phyloP scores from a whole-genome alignment of 2,329 filamentous ascomycete genomes.

The Zymoseptoria crescenta region DNA sequence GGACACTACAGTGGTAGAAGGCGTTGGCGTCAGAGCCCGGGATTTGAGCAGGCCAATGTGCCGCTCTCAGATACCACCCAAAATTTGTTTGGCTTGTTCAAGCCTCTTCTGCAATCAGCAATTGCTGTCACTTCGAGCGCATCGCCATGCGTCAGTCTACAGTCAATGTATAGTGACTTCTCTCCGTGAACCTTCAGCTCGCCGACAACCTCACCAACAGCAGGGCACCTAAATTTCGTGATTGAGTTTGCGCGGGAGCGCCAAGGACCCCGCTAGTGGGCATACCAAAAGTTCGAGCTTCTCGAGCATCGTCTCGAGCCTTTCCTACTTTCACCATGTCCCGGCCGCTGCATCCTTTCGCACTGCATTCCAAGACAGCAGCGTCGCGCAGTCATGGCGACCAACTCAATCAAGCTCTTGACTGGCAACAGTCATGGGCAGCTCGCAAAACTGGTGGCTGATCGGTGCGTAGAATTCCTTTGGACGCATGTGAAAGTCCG shows the following conservation, averaged over 20 bases:
- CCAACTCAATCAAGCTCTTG: conserved; percentile 67
- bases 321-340: conserved; percentile 14
- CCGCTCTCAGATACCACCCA: conserved; percentile 12
- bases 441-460: conserved; percentile 61
- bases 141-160: neutral
- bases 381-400: conserved; percentile 47
- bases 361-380: conserved; percentile 1
- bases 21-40: neutral
- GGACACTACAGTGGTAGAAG: conserved; percentile 7
- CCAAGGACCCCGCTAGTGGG: neutral
- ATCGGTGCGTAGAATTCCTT: conserved; percentile 43
- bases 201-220: neutral
- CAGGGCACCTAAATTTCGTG: neutral
- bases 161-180: neutral
- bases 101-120: neutral
- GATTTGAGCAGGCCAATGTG: conserved; percentile 5
- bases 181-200: neutral
- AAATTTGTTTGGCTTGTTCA: conserved; percentile 6
- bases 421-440: conserved; percentile 69
- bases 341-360: neutral
- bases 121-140: neutral
- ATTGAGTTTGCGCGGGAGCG: neutral
- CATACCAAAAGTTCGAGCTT: neutral
- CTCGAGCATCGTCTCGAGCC: neutral
- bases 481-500: conserved; percentile 4